These are phyloP conservation scores for Verruconis gallopava DNA, from an alignment of 2,329 filamentous ascomycete genomes.

Conservation along the genomic window DNA sequence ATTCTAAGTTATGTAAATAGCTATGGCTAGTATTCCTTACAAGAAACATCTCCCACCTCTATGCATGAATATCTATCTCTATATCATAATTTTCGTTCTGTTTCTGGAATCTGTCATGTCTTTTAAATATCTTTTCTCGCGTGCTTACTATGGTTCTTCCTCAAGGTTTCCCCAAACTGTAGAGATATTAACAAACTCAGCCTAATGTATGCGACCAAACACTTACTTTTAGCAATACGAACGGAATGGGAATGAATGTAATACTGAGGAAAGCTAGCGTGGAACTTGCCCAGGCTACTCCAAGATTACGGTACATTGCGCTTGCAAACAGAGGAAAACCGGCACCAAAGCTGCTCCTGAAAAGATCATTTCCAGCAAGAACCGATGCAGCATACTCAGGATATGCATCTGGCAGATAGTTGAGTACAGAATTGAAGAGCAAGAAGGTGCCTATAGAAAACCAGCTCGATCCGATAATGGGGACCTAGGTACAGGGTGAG, in stretches of 20 bases:
- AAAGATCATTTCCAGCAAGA: slow-evolving; percentile 45
- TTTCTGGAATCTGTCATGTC: too few relatives aligned
- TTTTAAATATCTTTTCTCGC: slow-evolving; percentile 30
- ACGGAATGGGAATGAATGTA: slow-evolving; percentile 25
- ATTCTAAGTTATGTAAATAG: too few relatives aligned
- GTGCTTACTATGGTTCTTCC: slow-evolving; percentile 26
- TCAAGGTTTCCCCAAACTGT: slow-evolving; percentile 26
- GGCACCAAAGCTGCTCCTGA: slow-evolving; percentile 42
- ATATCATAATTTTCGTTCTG: too few relatives aligned
- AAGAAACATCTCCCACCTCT: too few relatives aligned
- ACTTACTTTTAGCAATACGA: slow-evolving; percentile 19
- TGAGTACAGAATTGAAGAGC: slow-evolving; percentile 41
- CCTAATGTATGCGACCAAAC: too few relatives aligned
- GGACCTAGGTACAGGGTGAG: too few relatives aligned
- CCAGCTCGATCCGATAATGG: slow-evolving; percentile 26
- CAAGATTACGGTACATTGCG: slow-evolving; percentile 21
- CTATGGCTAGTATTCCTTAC: too few relatives aligned
- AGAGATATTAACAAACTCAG: too few relatives aligned
- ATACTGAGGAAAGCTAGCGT: slow-evolving; percentile 28
- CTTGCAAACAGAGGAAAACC: slow-evolving; percentile 50
- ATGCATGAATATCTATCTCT: too few relatives aligned
- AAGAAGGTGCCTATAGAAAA: slow-evolving; percentile 35
- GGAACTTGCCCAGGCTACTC: slow-evolving; percentile 27
- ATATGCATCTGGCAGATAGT: slow-evolving; percentile 55
- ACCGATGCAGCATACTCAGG: slow-evolving; percentile 47